Conservation (phyloP, 352 stramenopile species). For the Discostella stelligera region DNA sequence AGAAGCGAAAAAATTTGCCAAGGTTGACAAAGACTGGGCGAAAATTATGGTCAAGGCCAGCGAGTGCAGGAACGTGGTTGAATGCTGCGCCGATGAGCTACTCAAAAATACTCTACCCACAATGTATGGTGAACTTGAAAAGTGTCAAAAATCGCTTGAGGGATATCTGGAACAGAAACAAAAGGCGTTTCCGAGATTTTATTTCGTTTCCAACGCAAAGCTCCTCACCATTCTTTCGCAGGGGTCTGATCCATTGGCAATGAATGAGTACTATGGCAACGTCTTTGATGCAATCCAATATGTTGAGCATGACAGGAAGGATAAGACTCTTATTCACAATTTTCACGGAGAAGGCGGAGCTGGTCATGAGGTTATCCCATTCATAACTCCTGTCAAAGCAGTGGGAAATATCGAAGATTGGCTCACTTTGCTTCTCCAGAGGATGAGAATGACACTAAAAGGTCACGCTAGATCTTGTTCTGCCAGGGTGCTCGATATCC, state of each 20-base stretch:
- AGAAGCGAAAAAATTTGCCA: constrained; percentile 97
- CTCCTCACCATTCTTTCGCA: constrained; percentile 97
- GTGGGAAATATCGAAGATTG: constrained; percentile 99
- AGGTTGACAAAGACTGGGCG: constrained; percentile 97
- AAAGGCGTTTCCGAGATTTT: constrained; percentile 98
- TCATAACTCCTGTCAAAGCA: constrained; percentile 92
- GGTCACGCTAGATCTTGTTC: constrained; percentile 93
- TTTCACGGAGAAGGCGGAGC: constrained; percentile 84
- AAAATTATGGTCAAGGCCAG: constrained; percentile 95
- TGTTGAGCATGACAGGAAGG: constrained; percentile 97
- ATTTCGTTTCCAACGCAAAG: constrained; percentile 97
- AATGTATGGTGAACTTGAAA: constrained; percentile 97
- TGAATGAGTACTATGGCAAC: constrained; percentile 99
- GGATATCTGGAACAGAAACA: constrained; percentile 98
- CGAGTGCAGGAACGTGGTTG: constrained; percentile 73
- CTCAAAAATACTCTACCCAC: constrained; percentile 94
- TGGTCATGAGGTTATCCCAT: constrained; percentile 89
- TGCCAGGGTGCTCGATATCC: constrained; percentile 90
- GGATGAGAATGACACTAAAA: constrained; percentile 95
- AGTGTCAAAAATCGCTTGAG: constrained; percentile 97
- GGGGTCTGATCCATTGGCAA: constrained; percentile 94
- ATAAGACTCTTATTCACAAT: constrained; percentile 93
- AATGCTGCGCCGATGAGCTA: constrained; percentile 93
- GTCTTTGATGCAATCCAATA: constrained; percentile 98
- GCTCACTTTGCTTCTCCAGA: constrained; percentile 92